Conservation (phyloP, 306 rosid species). For the Rubus idaeus region DNA sequence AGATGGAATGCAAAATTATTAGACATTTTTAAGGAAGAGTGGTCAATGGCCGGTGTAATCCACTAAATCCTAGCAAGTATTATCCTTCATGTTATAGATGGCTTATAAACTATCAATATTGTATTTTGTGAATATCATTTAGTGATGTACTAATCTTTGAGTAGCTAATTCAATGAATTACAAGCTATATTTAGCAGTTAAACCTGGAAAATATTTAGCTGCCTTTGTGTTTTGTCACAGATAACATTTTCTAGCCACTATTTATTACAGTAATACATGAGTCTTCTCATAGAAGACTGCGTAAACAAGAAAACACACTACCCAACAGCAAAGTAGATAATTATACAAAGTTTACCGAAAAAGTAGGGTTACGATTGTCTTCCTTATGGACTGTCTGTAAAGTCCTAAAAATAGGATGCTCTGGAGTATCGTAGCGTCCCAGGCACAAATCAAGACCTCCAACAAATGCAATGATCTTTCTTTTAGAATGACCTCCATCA, state of each 20-base stretch:
- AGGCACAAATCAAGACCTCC: slow-evolving; percentile 91
- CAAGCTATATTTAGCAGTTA: neutral
- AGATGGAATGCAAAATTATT: neutral
- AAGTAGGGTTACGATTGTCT: slow-evolving; percentile 78
- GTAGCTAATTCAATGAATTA: neutral
- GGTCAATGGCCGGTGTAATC: neutral
- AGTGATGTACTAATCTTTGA: neutral
- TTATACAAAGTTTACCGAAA: slow-evolving; percentile 43
- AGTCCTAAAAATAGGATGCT: slow-evolving; percentile 64
- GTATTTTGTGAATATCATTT: neutral
- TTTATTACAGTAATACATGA: neutral
- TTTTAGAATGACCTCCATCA: slow-evolving; percentile 64
- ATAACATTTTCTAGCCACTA: neutral
- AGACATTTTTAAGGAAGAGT: neutral
- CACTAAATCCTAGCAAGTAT: neutral
- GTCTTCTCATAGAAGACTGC: neutral
- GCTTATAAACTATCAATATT: neutral
- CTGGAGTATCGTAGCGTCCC: slow-evolving; percentile 82
- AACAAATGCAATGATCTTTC: slow-evolving; percentile 79
- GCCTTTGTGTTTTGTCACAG: neutral
- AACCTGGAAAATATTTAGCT: neutral
- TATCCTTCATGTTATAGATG: neutral
- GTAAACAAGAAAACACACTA: neutral
- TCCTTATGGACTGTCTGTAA: slow-evolving; percentile 64
- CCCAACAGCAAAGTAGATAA: slow-evolving; percentile 7